Evolutionary conservation across 371 early-diverging fungal species (phyloP).

Genomic region (Syncephalis plumigaleata): DNA sequence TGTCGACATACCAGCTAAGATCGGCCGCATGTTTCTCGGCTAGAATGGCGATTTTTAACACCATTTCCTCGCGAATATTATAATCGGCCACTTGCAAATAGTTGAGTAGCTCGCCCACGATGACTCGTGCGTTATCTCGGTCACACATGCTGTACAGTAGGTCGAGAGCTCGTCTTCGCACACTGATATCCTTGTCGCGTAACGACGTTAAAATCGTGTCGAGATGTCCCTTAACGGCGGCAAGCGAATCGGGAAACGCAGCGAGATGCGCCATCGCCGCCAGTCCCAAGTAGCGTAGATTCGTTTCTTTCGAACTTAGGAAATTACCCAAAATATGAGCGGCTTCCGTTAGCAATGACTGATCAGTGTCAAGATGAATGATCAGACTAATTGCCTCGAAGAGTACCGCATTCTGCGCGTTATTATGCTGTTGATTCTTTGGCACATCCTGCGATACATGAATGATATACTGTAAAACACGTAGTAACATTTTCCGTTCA

Average conservation of each 20-base stretch:
- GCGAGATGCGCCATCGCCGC: constrained; percentile 96
- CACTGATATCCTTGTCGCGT: constrained; percentile 91
- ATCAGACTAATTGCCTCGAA: constrained; percentile 93
- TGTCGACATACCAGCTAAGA: constrained; percentile 95
- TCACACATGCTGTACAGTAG: constrained; percentile 94
- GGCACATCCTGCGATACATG: constrained; percentile 69
- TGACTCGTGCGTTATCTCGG: constrained; percentile 59
- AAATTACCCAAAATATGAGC: constrained; percentile 68
- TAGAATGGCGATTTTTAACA: constrained; percentile 92
- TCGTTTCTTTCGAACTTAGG: constrained; percentile 86
- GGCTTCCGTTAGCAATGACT: constrained; percentile 67
- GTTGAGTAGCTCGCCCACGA: constrained; percentile 78
- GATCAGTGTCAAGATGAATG: constrained; percentile 81
- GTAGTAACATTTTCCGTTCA: constrained; percentile 37
- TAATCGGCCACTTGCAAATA: constrained; percentile 79
- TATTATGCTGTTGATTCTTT: constrained; percentile 91
- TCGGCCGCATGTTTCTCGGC: constrained; percentile 94
- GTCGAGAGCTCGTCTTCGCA: constrained; percentile 88
- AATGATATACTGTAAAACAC: constrained; percentile 62
- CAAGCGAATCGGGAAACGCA: constrained; percentile 66
- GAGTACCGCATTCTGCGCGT: constrained; percentile 88
- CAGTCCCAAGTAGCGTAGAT: constrained; percentile 83
- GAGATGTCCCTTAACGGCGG: constrained; percentile 70
- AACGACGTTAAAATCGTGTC: constrained; percentile 76
- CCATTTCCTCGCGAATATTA: constrained; percentile 89